These are phyloP conservation scores for Knoxia roxburghii DNA, from an alignment of 257 asterid genomes.

Conservation along the genomic window DNA sequence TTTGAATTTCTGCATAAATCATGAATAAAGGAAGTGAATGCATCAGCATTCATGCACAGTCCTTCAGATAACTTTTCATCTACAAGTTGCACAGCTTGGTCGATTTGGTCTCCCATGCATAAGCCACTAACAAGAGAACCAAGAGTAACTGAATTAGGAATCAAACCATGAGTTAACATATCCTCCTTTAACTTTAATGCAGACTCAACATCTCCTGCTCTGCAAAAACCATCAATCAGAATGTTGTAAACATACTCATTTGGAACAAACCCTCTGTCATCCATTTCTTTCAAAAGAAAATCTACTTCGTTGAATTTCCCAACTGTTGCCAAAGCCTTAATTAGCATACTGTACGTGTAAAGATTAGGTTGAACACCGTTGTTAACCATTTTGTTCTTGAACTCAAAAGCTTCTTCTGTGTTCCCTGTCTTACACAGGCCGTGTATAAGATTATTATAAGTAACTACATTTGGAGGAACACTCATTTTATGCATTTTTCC, in stretches of 20 bases:
- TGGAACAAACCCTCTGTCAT: slow-evolving; percentile 46
- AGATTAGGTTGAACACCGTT: slow-evolving; percentile 59
- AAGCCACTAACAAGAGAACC: slow-evolving; percentile 56
- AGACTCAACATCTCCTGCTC: slow-evolving; percentile 43
- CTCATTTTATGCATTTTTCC: slow-evolving; percentile 52
- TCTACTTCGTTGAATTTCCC: slow-evolving; percentile 56
- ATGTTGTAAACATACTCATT: slow-evolving; percentile 63
- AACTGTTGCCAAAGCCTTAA: slow-evolving; percentile 58
- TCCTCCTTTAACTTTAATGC: slow-evolving; percentile 58
- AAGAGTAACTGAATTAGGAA: slow-evolving; percentile 56
- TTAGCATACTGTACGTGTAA: slow-evolving; percentile 58
- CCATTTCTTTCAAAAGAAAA: slow-evolving; percentile 58
- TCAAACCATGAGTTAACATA: slow-evolving; percentile 44
- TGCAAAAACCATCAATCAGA: slow-evolving; percentile 70
- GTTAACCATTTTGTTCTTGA: slow-evolving; percentile 58
- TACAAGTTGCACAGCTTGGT: slow-evolving; percentile 47
- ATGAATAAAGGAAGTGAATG: slow-evolving; percentile 41
- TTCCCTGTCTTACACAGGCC: slow-evolving; percentile 58
- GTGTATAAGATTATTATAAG: slow-evolving; percentile 66
- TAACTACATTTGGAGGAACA: slow-evolving; percentile 60
- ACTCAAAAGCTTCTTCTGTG: slow-evolving; percentile 52
- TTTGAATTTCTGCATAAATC: slow-evolving; percentile 39
- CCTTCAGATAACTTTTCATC: slow-evolving; percentile 55
- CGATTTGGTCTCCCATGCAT: slow-evolving; percentile 56
- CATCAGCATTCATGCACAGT: slow-evolving; percentile 40